A percentile compares a stretch with the other conserved stretches of the same genome.
phyloP scores from a whole-genome alignment of 2,329 filamentous ascomycete species.

The Calycina herbarum region DNA sequence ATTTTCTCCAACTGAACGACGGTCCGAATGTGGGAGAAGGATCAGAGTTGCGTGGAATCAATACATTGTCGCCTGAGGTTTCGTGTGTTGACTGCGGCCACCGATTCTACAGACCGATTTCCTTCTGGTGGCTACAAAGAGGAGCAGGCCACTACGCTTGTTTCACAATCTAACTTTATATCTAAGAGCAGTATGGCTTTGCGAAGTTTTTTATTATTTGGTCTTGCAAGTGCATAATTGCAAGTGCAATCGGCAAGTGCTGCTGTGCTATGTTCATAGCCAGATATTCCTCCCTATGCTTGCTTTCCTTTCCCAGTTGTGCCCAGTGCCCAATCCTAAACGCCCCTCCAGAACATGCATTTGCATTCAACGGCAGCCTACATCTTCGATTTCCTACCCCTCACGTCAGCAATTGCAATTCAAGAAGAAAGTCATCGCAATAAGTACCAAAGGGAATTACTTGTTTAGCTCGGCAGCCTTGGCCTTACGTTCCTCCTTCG shows the following conservation, averaged over 20 bases:
- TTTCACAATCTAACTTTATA: not conserved
- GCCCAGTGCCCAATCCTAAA: not conserved
- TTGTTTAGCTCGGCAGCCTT: conserved; percentile 69
- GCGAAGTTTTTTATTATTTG: not conserved
- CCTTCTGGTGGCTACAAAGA: too few species aligned
- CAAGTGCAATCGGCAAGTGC: not conserved
- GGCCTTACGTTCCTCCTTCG: conserved; percentile 67
- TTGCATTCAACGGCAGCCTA: not conserved
- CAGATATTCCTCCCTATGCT: not conserved
- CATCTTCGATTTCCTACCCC: conserved; percentile 11
- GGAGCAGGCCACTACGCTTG: not conserved
- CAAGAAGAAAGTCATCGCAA: conserved; percentile 11
- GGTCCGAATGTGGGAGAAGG: not conserved
- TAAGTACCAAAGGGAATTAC: conserved; percentile 34
- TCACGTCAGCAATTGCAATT: not conserved
- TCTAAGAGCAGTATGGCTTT: not conserved
- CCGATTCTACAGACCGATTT: not conserved
- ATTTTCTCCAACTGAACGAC: not conserved
- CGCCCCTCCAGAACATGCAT: not conserved
- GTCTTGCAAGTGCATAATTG: not conserved
- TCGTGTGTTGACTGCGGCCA: not conserved
- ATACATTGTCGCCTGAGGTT: not conserved
- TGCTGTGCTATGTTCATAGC: not conserved
- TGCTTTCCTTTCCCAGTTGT: not conserved
- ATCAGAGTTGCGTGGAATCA: not conserved